Conservation (phyloP, 2,329 filamentous ascomycete species). For the Mollisia scopiformis region DNA sequence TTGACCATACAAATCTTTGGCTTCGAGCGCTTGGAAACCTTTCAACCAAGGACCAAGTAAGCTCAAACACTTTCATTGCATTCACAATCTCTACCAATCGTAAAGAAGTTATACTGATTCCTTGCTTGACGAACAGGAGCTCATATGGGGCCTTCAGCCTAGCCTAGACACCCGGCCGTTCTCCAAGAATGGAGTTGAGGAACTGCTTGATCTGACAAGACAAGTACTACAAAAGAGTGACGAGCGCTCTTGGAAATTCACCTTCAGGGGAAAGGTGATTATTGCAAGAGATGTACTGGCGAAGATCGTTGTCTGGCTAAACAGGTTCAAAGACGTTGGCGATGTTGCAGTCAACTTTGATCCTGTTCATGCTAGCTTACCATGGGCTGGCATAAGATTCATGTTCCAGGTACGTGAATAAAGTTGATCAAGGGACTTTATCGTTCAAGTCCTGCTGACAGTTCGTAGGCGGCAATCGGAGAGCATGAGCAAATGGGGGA, state of each 20-base stretch:
- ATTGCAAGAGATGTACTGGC: background rate
- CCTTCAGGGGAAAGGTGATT: background rate
- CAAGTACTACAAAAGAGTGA: background rate
- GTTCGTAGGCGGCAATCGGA: constrained; percentile 2
- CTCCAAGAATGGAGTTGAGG: background rate
- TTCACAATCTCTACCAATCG: background rate
- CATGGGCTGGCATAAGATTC: constrained; percentile 35
- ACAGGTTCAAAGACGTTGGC: constrained; percentile 34
- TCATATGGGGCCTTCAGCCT: background rate
- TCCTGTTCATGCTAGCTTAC: constrained; percentile 33
- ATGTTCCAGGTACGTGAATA: constrained; percentile 26
- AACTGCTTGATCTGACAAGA: background rate
- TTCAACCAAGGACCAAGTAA: background rate
- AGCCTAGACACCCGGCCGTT: background rate
- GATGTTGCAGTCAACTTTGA: constrained; percentile 34
- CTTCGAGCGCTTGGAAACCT: background rate
- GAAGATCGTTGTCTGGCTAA: constrained; percentile 9
- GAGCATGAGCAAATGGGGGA: constrained; percentile 21
- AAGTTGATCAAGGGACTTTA: background rate
- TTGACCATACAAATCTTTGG: background rate
- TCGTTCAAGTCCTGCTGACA: background rate
- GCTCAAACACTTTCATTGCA: background rate
- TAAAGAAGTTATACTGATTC: background rate
- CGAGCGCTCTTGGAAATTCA: background rate
- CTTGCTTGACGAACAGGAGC: background rate